These are phyloP conservation scores for Neocucurbitaria cava DNA, from an alignment of 2,329 filamentous ascomycete genomes.

Conservation along the genomic window DNA sequence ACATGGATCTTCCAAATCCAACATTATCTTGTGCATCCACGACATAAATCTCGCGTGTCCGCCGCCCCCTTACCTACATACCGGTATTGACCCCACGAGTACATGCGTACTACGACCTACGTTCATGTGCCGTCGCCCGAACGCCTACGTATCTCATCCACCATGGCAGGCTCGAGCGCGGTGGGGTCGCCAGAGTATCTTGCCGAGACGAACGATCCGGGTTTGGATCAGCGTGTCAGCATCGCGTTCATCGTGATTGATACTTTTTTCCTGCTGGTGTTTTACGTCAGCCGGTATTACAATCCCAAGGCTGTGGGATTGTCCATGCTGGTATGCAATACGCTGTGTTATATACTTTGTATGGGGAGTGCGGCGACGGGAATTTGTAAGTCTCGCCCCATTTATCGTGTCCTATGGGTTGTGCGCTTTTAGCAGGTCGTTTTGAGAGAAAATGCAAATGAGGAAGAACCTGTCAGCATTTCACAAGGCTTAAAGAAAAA, in stretches of 20 bases:
- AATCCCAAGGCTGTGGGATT: slow-evolving; percentile 7
- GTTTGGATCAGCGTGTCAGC: slow-evolving; percentile 13
- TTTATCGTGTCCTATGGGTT: neutral
- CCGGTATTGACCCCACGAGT: too few species aligned
- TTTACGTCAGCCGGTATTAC: slow-evolving; percentile 11
- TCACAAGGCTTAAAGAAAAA: neutral
- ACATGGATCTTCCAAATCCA: neutral
- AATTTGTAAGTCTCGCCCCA: slow-evolving; percentile 4
- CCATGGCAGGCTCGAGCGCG: slow-evolving; percentile 6
- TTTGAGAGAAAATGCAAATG: neutral
- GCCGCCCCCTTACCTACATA: neutral
- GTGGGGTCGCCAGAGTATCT: slow-evolving; percentile 7
- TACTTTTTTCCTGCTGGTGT: slow-evolving; percentile 9
- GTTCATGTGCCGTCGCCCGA: neutral
- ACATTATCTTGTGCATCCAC: neutral
- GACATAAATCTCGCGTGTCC: neutral
- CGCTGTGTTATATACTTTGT: slow-evolving; percentile 12
- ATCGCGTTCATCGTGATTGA: slow-evolving; percentile 13
- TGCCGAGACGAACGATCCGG: slow-evolving; percentile 9
- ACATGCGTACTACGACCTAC: neutral
- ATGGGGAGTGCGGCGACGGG: slow-evolving; percentile 11
- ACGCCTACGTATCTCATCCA: neutral
- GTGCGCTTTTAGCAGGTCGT: neutral
- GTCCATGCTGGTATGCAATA: slow-evolving; percentile 15
- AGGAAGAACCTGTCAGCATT: neutral